Evolutionary conservation across 768 basidiomycete species (phyloP), one percentile per base, ranked within the genome.

Genomic region (Boletales sp.): DNA sequence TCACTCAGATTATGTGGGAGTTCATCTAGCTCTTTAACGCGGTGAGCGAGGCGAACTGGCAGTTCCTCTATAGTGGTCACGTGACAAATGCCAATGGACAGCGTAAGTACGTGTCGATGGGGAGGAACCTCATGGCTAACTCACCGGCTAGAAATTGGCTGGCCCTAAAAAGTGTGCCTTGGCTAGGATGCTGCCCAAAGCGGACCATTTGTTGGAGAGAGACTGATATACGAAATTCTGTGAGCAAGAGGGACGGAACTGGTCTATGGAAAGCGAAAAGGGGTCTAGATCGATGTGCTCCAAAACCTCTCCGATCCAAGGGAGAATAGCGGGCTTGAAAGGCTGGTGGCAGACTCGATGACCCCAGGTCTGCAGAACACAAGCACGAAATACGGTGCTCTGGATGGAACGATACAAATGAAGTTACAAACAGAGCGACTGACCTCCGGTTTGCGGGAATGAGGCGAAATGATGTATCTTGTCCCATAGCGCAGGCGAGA

Each of bases 131-230:
- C 11, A 34, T 13, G 34, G 34, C 11, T 18, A 4, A 65, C 72
- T 44, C 41, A 89, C 90, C 90, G 51, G 83, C 74, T 4, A 95
- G 78, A 67, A 95, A 95, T 64, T 94, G 90, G 58, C 86, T 86
- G 0, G 90, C 96, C 63, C 86, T 87, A n/a, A 97, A 72, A 11
- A 99, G 77, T 0, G 95, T 99, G 0, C 95, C 95, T 65, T 95
- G 91, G 48, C 83, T 87, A 0, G 95, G 94, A 62, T 97, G 90
- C 73, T 96, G 93, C 0, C 95, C 95, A 63, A 99, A 97, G 47
- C 89, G 79, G 44, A 96, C 92, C 94, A 99, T 97, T 72, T 98
- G 95, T 70, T 96, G 90, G 17, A 97, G 76, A 0, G 94, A 96
- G 4, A 98, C 94, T 90, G 60, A n/a, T 18, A n/a, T 4, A 40